Evolutionary conservation across 176 grass and related monocot species (phyloP).

Genomic region (Carex parvula): DNA sequence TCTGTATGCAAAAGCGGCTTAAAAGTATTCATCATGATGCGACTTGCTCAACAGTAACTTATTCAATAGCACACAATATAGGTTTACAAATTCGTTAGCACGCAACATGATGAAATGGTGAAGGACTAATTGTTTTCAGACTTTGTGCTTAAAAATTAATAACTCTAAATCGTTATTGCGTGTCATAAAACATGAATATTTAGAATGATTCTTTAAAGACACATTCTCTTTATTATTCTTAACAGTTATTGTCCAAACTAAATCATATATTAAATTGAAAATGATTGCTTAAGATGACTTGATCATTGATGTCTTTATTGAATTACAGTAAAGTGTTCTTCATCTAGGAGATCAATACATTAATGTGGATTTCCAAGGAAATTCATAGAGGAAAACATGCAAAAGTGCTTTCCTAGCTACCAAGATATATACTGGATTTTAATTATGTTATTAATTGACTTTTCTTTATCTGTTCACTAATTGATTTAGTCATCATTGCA

Average conservation of each 20-base stretch:
- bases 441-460: too few species aligned
- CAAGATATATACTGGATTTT: too few species aligned
- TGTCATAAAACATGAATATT: neutral
- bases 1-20: neutral
- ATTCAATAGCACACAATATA: neutral
- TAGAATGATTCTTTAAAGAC: neutral
- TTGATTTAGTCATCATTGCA: too few species aligned
- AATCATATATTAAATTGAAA: neutral
- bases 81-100: neutral
- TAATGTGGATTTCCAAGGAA: neutral
- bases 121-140: constrained; percentile 3
- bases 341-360: neutral
- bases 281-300: neutral
- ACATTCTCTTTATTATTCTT: neutral
- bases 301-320: neutral
- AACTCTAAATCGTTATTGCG: neutral
- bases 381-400: neutral
- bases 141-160: neutral
- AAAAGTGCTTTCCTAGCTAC: too few species aligned
- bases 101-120: neutral
- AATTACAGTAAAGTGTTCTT: neutral
- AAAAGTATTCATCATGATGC: neutral
- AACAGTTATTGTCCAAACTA: neutral
- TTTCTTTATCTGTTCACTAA: too few species aligned
- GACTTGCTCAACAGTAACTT: neutral